Conservation (phyloP, 345 rosid genomes). For the Linum tenue region DNA sequence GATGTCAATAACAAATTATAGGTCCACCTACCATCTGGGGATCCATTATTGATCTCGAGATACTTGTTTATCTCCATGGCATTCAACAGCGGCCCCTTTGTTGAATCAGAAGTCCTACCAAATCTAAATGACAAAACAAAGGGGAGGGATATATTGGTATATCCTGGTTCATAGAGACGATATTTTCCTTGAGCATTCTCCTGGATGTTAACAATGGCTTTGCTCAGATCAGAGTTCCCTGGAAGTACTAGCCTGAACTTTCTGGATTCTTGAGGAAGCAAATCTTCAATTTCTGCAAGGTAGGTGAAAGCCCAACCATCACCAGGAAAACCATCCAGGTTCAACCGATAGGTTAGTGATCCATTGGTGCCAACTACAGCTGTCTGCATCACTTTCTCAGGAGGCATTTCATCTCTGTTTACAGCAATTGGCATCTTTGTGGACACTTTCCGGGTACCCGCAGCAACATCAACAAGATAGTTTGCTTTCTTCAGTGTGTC, state of each 20-base stretch:
- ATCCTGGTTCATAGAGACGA: conserved; percentile 84
- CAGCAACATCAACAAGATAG: conserved; percentile 90
- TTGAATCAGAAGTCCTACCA: conserved; percentile 72
- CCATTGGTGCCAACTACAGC: conserved; percentile 98
- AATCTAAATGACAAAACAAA: conserved; percentile 75
- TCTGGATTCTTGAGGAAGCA: conserved; percentile 56
- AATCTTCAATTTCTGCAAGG: conserved; percentile 88
- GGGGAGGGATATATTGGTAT: conserved; percentile 60
- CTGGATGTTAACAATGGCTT: conserved; percentile 68
- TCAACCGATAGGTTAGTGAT: conserved; percentile 69
- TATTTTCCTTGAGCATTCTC: conserved; percentile 81
- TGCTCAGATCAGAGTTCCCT: conserved; percentile 61
- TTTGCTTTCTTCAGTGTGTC: conserved; percentile 72
- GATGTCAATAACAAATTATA: conserved; percentile 1
- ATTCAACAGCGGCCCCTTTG: conserved; percentile 84
- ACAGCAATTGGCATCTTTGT: conserved; percentile 49
- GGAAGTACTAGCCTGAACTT: conserved; percentile 81
- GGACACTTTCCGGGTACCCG: conserved; percentile 67
- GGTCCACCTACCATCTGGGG: conserved; percentile 55
- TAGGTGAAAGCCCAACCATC: conserved; percentile 79
- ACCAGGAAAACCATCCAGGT: conserved; percentile 91
- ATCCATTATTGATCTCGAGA: conserved; percentile 63
- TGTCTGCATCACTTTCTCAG: conserved; percentile 95
- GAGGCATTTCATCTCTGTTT: conserved; percentile 44
- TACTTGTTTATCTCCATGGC: conserved; percentile 86